Evolutionary conservation across 2,329 filamentous ascomycete species (phyloP).

Genomic region (Xylariaceae sp.): DNA sequence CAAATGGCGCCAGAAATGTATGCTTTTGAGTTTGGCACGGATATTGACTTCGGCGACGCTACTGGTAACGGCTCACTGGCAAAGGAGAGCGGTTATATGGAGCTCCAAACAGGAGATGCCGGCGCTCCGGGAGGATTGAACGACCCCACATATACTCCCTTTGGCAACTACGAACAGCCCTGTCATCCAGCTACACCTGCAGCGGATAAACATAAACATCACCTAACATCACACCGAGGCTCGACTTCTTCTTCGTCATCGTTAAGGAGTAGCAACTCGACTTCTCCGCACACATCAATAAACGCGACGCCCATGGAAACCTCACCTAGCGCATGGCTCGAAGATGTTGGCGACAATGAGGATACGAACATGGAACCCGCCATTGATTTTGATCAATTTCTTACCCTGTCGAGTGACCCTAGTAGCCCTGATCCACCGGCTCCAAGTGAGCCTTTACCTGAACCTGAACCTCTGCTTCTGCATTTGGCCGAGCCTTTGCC

Average conservation of each 20-base stretch:
- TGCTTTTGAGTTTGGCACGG: slow-evolving; percentile 28
- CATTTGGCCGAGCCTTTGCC: slow-evolving; percentile 10
- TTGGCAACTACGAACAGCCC: not conserved
- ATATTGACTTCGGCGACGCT: slow-evolving; percentile 35
- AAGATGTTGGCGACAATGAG: slow-evolving; percentile 14
- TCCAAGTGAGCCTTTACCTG: slow-evolving; percentile 20
- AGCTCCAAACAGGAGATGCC: slow-evolving; percentile 20
- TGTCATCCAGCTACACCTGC: not conserved
- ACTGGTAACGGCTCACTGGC: slow-evolving; percentile 28
- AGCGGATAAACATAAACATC: slow-evolving; percentile 10
- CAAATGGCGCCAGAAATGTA: slow-evolving; percentile 34
- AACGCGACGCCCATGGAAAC: slow-evolving; percentile 28
- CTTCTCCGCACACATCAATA: slow-evolving; percentile 27
- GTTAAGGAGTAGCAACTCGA: slow-evolving; percentile 23
- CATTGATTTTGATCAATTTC: slow-evolving; percentile 34
- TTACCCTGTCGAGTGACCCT: slow-evolving; percentile 54
- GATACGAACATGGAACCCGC: slow-evolving; percentile 23
- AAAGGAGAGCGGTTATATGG: slow-evolving; percentile 27
- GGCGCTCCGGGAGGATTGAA: slow-evolving; percentile 3
- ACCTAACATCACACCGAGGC: slow-evolving; percentile 26
- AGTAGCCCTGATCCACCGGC: slow-evolving; percentile 46
- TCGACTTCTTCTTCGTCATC: slow-evolving; percentile 31
- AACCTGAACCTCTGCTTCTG: not conserved
- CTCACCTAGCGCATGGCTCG: slow-evolving; percentile 17
- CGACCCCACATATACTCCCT: not conserved